Evolutionary conservation across 768 basidiomycete genomes (phyloP).

Genomic region (Porpolomopsis calyptriformis): DNA sequence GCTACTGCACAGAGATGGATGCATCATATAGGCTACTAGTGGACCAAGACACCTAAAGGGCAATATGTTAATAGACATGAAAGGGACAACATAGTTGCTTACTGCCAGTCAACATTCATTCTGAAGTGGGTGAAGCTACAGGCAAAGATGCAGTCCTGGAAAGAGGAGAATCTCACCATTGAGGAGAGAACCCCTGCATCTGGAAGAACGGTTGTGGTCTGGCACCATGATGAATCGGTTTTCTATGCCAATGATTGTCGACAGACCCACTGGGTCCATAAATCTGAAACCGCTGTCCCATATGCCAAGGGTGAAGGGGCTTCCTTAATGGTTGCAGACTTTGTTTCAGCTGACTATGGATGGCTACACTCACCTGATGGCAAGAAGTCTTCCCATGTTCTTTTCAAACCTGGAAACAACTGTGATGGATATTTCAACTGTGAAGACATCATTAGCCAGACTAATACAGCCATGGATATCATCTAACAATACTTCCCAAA

Average conservation of each 20-base stretch:
- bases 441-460: constrained; percentile 17
- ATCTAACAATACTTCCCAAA: constrained; percentile 13
- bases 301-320: constrained; percentile 24
- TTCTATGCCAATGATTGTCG: constrained; percentile 25
- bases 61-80: constrained; percentile 27
- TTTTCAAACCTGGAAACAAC: constrained; percentile 17
- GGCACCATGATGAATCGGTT: constrained; percentile 24
- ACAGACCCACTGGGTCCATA: constrained; percentile 16
- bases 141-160: constrained; percentile 3
- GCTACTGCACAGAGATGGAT: constrained; percentile 16
- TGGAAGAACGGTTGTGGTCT: constrained; percentile 9
- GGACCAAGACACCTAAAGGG: constrained; percentile 12
- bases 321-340: constrained; percentile 25
- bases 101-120: constrained; percentile 18
- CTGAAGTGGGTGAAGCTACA: constrained; percentile 10
- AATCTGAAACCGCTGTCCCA: constrained; percentile 14
- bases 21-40: constrained; percentile 10
- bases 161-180: constrained; percentile 1
- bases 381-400: constrained; percentile 7
- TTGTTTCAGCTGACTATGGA: constrained; percentile 17
- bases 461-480: constrained; percentile 16
- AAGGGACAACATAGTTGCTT: constrained; percentile 21
- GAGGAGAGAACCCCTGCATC: neutral
- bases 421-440: constrained; percentile 18
- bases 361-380: constrained; percentile 9